Conservation (phyloP, 495 filamentous ascomycete genomes). For the Rhizodiscina lignyota region DNA sequence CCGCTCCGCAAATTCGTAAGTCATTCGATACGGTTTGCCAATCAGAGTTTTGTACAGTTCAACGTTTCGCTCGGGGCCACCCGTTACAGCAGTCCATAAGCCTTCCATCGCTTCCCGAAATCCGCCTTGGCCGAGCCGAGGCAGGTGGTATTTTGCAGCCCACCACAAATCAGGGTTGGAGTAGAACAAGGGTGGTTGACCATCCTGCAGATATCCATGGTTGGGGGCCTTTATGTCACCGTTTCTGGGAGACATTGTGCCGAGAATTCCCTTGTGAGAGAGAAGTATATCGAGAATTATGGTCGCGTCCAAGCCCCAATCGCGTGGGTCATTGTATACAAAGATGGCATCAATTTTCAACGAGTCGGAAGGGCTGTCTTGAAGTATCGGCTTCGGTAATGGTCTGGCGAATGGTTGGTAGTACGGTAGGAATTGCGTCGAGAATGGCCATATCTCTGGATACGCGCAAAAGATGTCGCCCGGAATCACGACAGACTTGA, state of each 20-base stretch:
- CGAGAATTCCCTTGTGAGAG: slow-evolving; percentile 54
- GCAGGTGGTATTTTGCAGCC: slow-evolving; percentile 67
- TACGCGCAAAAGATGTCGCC: slow-evolving; percentile 64
- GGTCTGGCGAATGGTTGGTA: slow-evolving; percentile 47
- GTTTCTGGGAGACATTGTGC: slow-evolving; percentile 53
- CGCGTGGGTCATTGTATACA: slow-evolving; percentile 80
- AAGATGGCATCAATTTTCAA: slow-evolving; percentile 72
- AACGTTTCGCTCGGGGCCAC: slow-evolving; percentile 34
- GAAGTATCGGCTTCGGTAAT: slow-evolving; percentile 30
- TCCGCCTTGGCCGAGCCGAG: slow-evolving; percentile 81
- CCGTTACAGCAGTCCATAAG: slow-evolving; percentile 57
- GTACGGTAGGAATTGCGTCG: slow-evolving; percentile 37
- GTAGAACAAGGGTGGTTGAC: slow-evolving; percentile 71
- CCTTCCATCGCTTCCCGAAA: slow-evolving; percentile 73
- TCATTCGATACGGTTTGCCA: slow-evolving; percentile 64
- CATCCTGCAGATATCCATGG: slow-evolving; percentile 57
- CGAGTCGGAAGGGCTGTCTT: slow-evolving; percentile 24
- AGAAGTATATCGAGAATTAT: slow-evolving; percentile 67
- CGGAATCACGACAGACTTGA: slow-evolving; percentile 67
- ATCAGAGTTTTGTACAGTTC: slow-evolving; percentile 50
- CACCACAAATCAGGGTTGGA: slow-evolving; percentile 82
- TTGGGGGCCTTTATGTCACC: slow-evolving; percentile 41
- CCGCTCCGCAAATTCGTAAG: slow-evolving; percentile 72
- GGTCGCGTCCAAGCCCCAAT: slow-evolving; percentile 83
- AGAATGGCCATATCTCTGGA: slow-evolving; percentile 69